Evolutionary conservation across 2,329 filamentous ascomycete genomes (phyloP), one percentile per base, ranked within the genome.

Genomic region (Cytospora mali): DNA sequence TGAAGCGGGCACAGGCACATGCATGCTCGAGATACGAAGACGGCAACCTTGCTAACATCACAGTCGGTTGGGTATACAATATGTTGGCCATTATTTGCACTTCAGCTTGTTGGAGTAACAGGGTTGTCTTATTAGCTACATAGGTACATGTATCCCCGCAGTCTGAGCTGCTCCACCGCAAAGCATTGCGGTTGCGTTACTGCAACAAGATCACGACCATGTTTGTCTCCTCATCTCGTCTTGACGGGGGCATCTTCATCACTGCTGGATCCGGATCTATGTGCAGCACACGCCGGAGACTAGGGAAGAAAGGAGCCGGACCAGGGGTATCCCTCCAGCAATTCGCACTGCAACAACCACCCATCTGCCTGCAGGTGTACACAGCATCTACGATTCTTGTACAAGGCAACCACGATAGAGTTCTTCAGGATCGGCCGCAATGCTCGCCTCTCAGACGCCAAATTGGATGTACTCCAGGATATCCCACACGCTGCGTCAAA

Each of bases 111-210:
- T n/a, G 28, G 21, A 28, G 28, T 21, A 13, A 28, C 29, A 61
- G 42, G 28, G 57, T 35, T 49, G 31, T 23, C 39, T 11, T 28
- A 35, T 42, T 53, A 55, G 62, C 62, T 35, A 25, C 28, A 33
- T 46, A 39, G 35, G 16, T 39, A 18, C 35, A 46, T 23, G 23
- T 11, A 62, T 55, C 62, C 62, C 56, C 58, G 62, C 50, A 64
- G 23, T 18, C 4, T 27, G 35, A 25, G 33, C 16, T 55, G 11
- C 18, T 55, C 35, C 27, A 29, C 49, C 50, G 39, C 29, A 57
- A 56, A 46, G 50, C 58, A 51, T 58, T 62, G 58, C 48, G 42
- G 50, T 31, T 55, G 29, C 55, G 50, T 31, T 55, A 28, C 55
- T 51, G 39, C 28, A 49, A 49, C 58, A 56, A 64, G 56, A 39